phyloP scores from a whole-genome alignment of 768 basidiomycete genomes.

The Russula foetens region DNA sequence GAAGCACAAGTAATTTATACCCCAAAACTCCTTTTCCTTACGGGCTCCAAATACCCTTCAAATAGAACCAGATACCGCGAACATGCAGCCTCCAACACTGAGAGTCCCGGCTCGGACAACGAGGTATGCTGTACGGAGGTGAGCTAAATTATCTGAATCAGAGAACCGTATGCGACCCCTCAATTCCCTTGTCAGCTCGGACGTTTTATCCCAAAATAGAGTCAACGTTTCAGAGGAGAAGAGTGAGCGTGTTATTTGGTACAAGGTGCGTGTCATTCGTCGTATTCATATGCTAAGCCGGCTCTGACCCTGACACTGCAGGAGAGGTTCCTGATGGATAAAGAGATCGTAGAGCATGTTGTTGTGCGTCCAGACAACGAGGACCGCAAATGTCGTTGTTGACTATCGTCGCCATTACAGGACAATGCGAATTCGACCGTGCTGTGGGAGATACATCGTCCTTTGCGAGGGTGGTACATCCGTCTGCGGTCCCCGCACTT shows the following conservation, averaged over 20 bases:
- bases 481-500: slow-evolving; percentile 65
- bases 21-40: too few species aligned
- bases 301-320: slow-evolving; percentile 27
- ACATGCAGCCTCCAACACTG: neutral
- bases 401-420: slow-evolving; percentile 27
- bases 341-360: slow-evolving; percentile 69
- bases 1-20: too few species aligned
- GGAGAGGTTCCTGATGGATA: slow-evolving; percentile 67
- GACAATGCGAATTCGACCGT: slow-evolving; percentile 60
- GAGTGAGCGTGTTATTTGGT: slow-evolving; percentile 57
- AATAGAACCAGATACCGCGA: neutral
- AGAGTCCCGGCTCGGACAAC: neutral
- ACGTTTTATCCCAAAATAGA: slow-evolving; percentile 63
- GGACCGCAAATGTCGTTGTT: neutral
- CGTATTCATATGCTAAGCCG: slow-evolving; percentile 17
- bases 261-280: slow-evolving; percentile 53
- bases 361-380: slow-evolving; percentile 41
- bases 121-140: slow-evolving; percentile 11
- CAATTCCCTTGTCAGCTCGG: slow-evolving; percentile 42
- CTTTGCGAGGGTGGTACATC: slow-evolving; percentile 80
- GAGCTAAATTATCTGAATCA: neutral
- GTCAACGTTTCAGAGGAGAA: slow-evolving; percentile 55
- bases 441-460: slow-evolving; percentile 72
- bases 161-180: neutral
- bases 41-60: neutral